Evolutionary conservation across 768 basidiomycete species (phyloP).

Genomic region (Pulveroboletus sp.): DNA sequence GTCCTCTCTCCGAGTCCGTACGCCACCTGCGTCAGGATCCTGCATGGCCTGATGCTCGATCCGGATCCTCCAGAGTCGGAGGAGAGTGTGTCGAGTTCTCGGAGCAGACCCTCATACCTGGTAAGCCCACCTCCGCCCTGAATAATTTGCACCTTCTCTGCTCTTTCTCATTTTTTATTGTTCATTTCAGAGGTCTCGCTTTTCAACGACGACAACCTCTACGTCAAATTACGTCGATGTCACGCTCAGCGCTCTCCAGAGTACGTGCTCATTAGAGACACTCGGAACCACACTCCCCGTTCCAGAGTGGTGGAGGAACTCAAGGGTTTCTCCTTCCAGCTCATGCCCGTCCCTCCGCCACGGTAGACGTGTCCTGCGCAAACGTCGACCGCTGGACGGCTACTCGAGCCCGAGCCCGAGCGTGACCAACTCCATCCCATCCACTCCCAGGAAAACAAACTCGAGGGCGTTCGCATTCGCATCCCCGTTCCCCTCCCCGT

Average conservation of each 20-base stretch:
- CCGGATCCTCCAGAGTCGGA: conserved; percentile 10
- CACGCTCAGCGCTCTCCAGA: neutral
- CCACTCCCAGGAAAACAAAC: conserved; percentile 12
- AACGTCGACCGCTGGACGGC: conserved; percentile 23
- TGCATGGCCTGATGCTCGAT: conserved; percentile 23
- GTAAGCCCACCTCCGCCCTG: conserved; percentile 12
- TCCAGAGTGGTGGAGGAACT: conserved; percentile 2
- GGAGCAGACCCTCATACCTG: neutral
- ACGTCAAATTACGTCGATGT: conserved; percentile 31
- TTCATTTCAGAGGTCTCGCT: conserved; percentile 29
- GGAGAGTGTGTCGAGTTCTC: conserved; percentile 11
- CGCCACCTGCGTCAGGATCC: conserved; percentile 10
- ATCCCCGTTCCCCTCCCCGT: conserved; percentile 2
- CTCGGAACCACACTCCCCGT: too few relatives aligned
- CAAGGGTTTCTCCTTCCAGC: conserved; percentile 10
- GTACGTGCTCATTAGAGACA: neutral
- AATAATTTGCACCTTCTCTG: neutral
- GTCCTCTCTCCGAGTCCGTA: conserved; percentile 13
- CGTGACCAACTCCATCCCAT: conserved; percentile 4
- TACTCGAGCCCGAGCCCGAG: neutral
- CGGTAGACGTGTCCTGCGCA: conserved; percentile 27
- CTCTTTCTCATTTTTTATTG: neutral
- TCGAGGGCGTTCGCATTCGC: neutral
- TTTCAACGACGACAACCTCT: conserved; percentile 34
- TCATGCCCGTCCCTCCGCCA: conserved; percentile 25